Evolutionary conservation across 1,139 yeast genomes (phyloP), one percentile per base, ranked within the genome.

Genomic region (Saccharomyces hybrid): DNA sequence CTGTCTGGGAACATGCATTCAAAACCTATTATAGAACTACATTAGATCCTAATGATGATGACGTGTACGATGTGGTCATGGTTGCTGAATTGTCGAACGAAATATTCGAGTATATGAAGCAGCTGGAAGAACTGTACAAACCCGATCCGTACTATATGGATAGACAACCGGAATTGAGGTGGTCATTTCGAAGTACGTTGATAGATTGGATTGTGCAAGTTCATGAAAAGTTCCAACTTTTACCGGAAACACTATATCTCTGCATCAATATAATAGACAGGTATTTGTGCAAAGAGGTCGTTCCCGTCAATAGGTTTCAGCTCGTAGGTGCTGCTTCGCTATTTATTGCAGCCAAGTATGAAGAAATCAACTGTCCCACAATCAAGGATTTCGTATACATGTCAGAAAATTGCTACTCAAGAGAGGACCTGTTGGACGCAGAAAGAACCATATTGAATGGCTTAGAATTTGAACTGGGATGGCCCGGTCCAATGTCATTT

Each of bases 401-500:
- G 95, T 91, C 95, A 46, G 96, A 91, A 64, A 84, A 90, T 66
- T 90, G 91, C 32, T 91, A 88, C 71, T 75, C 87, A 5, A 79
- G 82, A 44, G 96, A 88, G 31, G 96, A 93, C 64, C 83, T 93
- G 58, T 76, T 90, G 58, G 84, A 83, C 66, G 98, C 98, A 3
- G 99, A 93, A 73, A 78, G 93, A 64, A 91, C 84, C 69, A 89
- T 93, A 95, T 85, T 93, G 64, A 95, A 88, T 65, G 85, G 89
- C 53, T 78, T 93, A 59, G 89, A 89, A 61, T 93, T 93, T 71
- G 96, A 93, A 70, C 83, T 93, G 79, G 97, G 97, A 26, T 91
- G 93, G 90, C 98, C 99, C 0, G 98, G 98, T 7, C 99, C 99
- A 54, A 91, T 93, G 98, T 86, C 96, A 42, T 93, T 93, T 64